Evolutionary conservation across 768 basidiomycete genomes (phyloP), one percentile per base, ranked within the genome.

Genomic region (Russula sp.): DNA sequence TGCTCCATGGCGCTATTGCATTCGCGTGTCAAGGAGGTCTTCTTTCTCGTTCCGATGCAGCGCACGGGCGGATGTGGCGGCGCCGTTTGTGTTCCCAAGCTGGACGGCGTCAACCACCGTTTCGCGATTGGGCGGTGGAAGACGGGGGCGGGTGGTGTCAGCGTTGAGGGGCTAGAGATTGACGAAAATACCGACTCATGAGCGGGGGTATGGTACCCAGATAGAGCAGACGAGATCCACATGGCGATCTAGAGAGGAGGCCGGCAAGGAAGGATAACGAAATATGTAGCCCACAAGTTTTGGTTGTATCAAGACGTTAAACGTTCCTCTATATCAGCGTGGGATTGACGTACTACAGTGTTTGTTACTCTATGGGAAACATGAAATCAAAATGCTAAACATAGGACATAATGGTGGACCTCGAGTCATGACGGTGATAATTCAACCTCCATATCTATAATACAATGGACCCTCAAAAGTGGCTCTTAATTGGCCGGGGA

Each of bases 1-100:
- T 99, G 97, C 74, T 85, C 87, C 70, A 99, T 99, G 97, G 92
- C 94, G 2, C 77, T 98, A 24, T 77, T 97, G 7, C 97, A 99
- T 75, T 94, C 92, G 1, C 84, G 97, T n/a, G 92, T 98, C 61
- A 88, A 89, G 70, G 87, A 94, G 65, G 82, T 98, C 7, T 81
- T 92, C 72, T 86, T 87, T 71, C 72, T 98, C 38, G 72, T 83
- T 28, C 83, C 88, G 0, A 91, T 90, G 85, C 76, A 79, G 0
- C 76, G 80, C 58, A 94, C 92, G 0, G 96, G 97, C 30, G 96
- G 95, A 0, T 94, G 92, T 65, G 92, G 94, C 14, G 83, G 91
- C 34, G 72, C 80, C 14, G 80, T 84, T 14, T 91, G 88, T 67
- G 78, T 98, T 1, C 91, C 95, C 26, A 81, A 82, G 36, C 81